A percentile compares a stretch with the other conserved stretches of the same genome.
phyloP scores from a whole-genome alignment of 176 grass and related monocot genomes.

The Rhynchospora breviuscula region DNA sequence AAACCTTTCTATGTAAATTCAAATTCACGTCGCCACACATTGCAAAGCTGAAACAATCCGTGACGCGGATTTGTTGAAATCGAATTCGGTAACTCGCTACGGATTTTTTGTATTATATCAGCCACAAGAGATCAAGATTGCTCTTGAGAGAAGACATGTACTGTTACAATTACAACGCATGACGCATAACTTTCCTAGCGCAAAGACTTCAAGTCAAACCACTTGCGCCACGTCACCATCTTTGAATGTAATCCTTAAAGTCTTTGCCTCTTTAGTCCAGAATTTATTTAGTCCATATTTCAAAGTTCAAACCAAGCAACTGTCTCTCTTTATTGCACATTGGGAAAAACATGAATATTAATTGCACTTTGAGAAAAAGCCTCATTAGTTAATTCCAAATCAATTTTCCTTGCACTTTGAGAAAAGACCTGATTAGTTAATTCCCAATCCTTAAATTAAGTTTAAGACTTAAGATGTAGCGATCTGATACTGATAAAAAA shows the following conservation, averaged over 20 bases:
- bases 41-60: background rate
- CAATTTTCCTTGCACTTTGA: too few species aligned
- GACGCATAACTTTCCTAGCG: background rate
- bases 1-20: background rate
- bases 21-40: background rate
- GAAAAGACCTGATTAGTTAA: background rate
- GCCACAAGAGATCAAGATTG: background rate
- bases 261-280: background rate
- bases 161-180: background rate
- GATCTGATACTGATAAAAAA: background rate
- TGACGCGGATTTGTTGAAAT: background rate
- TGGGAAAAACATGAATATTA: too few species aligned
- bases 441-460: background rate
- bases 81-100: background rate
- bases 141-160: background rate
- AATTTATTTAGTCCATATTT: background rate
- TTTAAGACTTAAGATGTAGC: background rate
- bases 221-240: background rate
- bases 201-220: slow-evolving; percentile 4
- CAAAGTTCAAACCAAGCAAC: background rate
- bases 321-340: background rate
- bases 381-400: background rate
- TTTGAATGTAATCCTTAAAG: background rate
- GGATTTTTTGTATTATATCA: background rate
- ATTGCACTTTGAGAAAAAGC: background rate